Evolutionary conservation across 2,329 filamentous ascomycete genomes (phyloP).

Genomic region (Clonostachys solani): DNA sequence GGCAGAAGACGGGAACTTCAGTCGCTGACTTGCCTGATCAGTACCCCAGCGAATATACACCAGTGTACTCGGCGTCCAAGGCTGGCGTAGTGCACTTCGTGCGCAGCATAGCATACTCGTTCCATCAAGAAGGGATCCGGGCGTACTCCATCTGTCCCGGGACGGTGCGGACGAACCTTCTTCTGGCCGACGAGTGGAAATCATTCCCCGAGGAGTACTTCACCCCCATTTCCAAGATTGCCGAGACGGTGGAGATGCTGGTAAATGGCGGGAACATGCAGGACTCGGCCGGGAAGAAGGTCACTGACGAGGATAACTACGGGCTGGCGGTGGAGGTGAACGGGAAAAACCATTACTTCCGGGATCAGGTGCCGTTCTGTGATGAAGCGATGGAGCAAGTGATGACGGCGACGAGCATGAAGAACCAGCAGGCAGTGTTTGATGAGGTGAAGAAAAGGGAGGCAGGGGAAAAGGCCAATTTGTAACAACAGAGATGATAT

Average conservation of each 20-base stretch:
- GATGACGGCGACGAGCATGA: constrained; percentile 10
- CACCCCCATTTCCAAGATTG: constrained; percentile 19
- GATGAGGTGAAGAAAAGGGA: constrained; percentile 6
- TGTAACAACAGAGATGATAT: too few species aligned
- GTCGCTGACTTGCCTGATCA: not conserved
- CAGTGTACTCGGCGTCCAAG: constrained; percentile 24
- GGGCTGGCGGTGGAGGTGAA: constrained; percentile 20
- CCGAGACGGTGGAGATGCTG: constrained; percentile 16
- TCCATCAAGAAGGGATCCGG: constrained; percentile 17
- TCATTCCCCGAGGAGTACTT: constrained; percentile 19
- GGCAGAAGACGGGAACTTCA: not conserved
- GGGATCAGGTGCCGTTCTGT: constrained; percentile 12
- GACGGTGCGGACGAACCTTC: constrained; percentile 20
- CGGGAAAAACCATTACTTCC: constrained; percentile 23
- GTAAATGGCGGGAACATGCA: constrained; percentile 12
- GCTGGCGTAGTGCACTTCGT: constrained; percentile 23
- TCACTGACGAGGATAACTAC: constrained; percentile 10
- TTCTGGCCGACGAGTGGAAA: constrained; percentile 17
- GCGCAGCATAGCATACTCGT: constrained; percentile 18
- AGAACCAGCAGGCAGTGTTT: constrained; percentile 8
- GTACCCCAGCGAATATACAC: constrained; percentile 19
- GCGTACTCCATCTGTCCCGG: constrained; percentile 23
- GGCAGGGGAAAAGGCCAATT: not conserved
- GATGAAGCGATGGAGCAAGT: constrained; percentile 15
- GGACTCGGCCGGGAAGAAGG: constrained; percentile 14